A percentile compares a stretch with the other conserved stretches of the same genome.
Conservation (phyloP, 306 rosid genomes). For the Carpinus fangiana region DNA sequence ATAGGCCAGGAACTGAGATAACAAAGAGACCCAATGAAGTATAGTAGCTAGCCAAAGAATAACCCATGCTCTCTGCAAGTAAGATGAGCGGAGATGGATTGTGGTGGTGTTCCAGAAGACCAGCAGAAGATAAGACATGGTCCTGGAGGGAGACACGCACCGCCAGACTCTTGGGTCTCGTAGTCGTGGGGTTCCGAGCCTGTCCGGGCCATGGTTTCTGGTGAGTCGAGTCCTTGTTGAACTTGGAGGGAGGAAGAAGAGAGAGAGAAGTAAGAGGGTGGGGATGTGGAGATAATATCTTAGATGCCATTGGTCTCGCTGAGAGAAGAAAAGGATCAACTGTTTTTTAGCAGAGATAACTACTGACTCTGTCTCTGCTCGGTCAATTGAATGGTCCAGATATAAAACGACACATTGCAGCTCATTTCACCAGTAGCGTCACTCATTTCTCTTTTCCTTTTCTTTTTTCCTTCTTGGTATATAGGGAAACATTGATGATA, state of each 20-base stretch:
- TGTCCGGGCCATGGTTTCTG: slow-evolving; percentile 32
- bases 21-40: slow-evolving; percentile 95
- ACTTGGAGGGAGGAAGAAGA: slow-evolving; percentile 2
- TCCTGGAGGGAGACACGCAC: slow-evolving; percentile 49
- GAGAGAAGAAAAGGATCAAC: neutral
- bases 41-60: slow-evolving; percentile 85
- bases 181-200: slow-evolving; percentile 24
- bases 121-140: slow-evolving; percentile 28
- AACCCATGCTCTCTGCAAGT: slow-evolving; percentile 57
- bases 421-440: neutral
- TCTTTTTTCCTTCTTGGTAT: neutral
- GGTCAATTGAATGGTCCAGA: neutral
- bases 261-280: neutral
- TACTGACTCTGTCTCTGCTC: neutral
- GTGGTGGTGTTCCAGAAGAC: slow-evolving; percentile 28
- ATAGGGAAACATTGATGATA: too few species aligned
- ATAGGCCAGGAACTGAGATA: slow-evolving; percentile 87
- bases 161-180: slow-evolving; percentile 29
- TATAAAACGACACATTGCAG: neutral
- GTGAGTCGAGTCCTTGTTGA: neutral
- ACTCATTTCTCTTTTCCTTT: neutral
- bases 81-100: slow-evolving; percentile 38
- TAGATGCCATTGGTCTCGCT: slow-evolving; percentile 4
- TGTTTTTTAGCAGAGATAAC: neutral
- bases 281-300: slow-evolving; percentile 1